Evolutionary conservation across 2,329 filamentous ascomycete species (phyloP), one percentile per base, ranked within the genome.

Genomic region (Sarocladium kiliense): DNA sequence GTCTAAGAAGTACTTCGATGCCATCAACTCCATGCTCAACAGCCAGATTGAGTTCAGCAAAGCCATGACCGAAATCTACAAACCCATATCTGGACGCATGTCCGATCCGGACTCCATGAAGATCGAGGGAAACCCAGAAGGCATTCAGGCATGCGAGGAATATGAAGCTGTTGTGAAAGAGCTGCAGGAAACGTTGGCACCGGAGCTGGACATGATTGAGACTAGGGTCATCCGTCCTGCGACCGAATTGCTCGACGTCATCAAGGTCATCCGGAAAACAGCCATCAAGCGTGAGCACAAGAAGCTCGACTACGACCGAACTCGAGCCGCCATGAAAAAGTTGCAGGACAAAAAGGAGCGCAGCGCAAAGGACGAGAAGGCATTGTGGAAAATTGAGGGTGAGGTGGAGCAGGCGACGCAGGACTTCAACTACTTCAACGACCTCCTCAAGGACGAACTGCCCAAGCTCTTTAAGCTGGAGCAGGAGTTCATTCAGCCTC

Each of bases 31-130:
- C 78, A 99, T 99, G 94, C 82, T 99, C 65, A 84, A 79, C 68
- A 92, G 97, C 74, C 94, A 99, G 77, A 97, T 99, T 73, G 93
- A 96, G 70, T 99, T 99, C 76, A 96, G 93, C 64, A 85, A 96
- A 74, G 90, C 92, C 62, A 93, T 96, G 77, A 87, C 88, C 60
- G 94, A 99, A 72, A 88, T 99, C 65, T 99, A 99, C 80, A 96
- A 96, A 71, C 94, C 94, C 63, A 99, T 99, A 65, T 97, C 93
- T 55, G 94, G 94, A 55, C 88, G 94, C 67, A 82, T 95, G 72
- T 97, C 93, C 45, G 94, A 99, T 71, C 94, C 94, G 10, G 87
- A 92, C 65, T 89, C 89, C 9, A 81, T 90, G 61, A 81, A 88
- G 55, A 78, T 87, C 44, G 88, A 96, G 71, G 91, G 91, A 55